Percentiles rank a stretch among this genome's conserved stretches.
Conservation (phyloP, 306 rosid genomes). For the Acmispon strigosus region DNA sequence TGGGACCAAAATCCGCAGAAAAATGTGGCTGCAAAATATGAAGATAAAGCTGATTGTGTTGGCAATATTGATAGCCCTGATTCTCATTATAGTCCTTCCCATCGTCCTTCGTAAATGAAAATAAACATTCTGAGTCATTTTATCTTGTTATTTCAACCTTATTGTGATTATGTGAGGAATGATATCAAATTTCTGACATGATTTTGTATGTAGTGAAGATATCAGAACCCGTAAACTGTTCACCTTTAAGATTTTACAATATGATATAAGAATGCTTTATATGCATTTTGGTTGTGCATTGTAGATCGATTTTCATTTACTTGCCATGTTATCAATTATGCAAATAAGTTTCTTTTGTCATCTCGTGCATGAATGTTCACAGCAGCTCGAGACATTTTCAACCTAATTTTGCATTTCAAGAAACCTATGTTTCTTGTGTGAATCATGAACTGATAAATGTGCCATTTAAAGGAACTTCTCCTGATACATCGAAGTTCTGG, state of each 20-base stretch:
- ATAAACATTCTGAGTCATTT: slow-evolving; percentile 32
- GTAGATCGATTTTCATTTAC: slow-evolving; percentile 5
- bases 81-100: slow-evolving; percentile 84
- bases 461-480: no score
- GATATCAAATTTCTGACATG: slow-evolving; percentile 25
- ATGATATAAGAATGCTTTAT: slow-evolving; percentile 19
- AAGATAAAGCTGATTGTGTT: slow-evolving; percentile 91
- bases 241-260: slow-evolving; percentile 22
- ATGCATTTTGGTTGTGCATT: not conserved
- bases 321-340: not conserved
- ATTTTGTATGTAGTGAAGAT: slow-evolving; percentile 43
- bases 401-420: no score
- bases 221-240: slow-evolving; percentile 13
- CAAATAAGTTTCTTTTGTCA: not conserved
- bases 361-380: not conserved
- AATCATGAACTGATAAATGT: no score
- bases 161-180: slow-evolving; percentile 39
- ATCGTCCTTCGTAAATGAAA: slow-evolving; percentile 69
- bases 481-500: no score
- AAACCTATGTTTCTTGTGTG: no score
- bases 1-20: slow-evolving; percentile 88
- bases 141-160: slow-evolving; percentile 14
- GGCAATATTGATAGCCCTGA: slow-evolving; percentile 84
- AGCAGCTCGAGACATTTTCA: not conserved
- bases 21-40: slow-evolving; percentile 99